Percentiles rank a stretch among this genome's conserved stretches.
These are phyloP conservation scores for Botryotinia narcissicola DNA, from an alignment of 2,329 filamentous ascomycete genomes.

Conservation along the genomic window DNA sequence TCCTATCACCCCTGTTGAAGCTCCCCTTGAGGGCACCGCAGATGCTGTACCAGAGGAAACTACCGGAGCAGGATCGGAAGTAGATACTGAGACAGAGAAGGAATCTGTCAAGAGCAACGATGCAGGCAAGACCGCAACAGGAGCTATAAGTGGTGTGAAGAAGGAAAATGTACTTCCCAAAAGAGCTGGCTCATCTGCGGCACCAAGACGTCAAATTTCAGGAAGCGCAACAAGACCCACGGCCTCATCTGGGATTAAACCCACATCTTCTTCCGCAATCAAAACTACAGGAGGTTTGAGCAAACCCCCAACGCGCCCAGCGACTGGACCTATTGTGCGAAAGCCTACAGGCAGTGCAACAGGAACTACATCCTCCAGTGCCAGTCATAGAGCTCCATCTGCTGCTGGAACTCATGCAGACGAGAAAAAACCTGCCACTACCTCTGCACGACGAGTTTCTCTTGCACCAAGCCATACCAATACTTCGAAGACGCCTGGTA, in stretches of 20 bases:
- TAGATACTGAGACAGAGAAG: conserved; percentile 34
- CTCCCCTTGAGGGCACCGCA: conserved; percentile 7
- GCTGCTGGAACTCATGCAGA: conserved; percentile 36
- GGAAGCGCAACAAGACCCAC: conserved; percentile 23
- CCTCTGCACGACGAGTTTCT: conserved; percentile 36
- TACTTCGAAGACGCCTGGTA: conserved; percentile 31
- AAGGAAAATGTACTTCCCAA: conserved; percentile 38
- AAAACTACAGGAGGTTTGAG: conserved; percentile 35
- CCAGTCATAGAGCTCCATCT: conserved; percentile 35
- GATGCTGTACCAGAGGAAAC: conserved; percentile 29
- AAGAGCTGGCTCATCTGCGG: conserved; percentile 26
- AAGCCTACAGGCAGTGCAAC: conserved; percentile 37
- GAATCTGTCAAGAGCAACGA: conserved; percentile 34
- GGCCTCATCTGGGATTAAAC: conserved; percentile 31
- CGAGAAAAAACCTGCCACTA: conserved; percentile 34
- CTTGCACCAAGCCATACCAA: conserved; percentile 32
- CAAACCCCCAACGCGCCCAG: conserved; percentile 38
- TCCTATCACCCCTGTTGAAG: conserved; percentile 9
- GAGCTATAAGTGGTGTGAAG: conserved; percentile 33
- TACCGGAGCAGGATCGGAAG: conserved; percentile 32
- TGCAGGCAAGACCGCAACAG: conserved; percentile 31
- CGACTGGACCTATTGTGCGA: conserved; percentile 31
- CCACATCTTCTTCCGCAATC: conserved; percentile 32
- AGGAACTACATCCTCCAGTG: conserved; percentile 34
- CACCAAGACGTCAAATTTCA: conserved; percentile 31